A percentile compares a stretch with the other conserved stretches of the same genome.
Evolutionary conservation across 2,329 filamentous ascomycete species (phyloP).

Genomic region (Coniochaeta prunicola): DNA sequence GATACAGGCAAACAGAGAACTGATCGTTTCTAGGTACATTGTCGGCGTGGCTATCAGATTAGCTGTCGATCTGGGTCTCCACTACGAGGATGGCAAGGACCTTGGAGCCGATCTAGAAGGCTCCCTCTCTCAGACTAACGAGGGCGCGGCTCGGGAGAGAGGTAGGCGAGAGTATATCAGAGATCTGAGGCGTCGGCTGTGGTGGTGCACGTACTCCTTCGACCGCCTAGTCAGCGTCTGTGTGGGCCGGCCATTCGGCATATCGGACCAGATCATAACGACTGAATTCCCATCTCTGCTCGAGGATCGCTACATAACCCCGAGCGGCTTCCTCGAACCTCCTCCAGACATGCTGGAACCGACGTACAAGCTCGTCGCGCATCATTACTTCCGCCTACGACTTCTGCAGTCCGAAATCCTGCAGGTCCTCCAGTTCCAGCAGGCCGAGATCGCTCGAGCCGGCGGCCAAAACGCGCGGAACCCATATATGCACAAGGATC

Average conservation of each 20-base stretch:
- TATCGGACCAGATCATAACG: conserved; percentile 93
- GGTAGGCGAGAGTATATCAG: conserved; percentile 74
- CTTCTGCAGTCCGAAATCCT: conserved; percentile 91
- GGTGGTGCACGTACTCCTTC: conserved; percentile 96
- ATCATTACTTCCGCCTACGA: conserved; percentile 86
- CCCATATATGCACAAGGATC: conserved; percentile 67
- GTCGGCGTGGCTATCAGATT: conserved; percentile 87
- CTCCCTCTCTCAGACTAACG: conserved; percentile 27
- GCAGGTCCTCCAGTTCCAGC: conserved; percentile 87
- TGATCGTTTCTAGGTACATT: conserved; percentile 58
- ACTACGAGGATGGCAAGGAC: conserved; percentile 80
- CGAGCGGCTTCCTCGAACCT: conserved; percentile 61
- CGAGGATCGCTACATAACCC: conserved; percentile 83
- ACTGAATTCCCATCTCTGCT: conserved; percentile 87
- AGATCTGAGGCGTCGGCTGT: conserved; percentile 78
- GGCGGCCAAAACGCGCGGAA: conserved; percentile 58
- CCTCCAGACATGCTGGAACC: conserved; percentile 51
- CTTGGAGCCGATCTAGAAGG: conserved; percentile 52
- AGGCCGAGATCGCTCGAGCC: conserved; percentile 70
- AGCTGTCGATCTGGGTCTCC: conserved; percentile 83
- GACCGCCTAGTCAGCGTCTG: conserved; percentile 93
- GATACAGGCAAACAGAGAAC: neutral
- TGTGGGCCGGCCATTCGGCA: conserved; percentile 86
- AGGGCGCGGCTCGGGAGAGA: conserved; percentile 38
- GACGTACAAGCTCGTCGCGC: conserved; percentile 83